Conservation (phyloP, 164 flowering plant species). For the Aristolochia californica region DNA sequence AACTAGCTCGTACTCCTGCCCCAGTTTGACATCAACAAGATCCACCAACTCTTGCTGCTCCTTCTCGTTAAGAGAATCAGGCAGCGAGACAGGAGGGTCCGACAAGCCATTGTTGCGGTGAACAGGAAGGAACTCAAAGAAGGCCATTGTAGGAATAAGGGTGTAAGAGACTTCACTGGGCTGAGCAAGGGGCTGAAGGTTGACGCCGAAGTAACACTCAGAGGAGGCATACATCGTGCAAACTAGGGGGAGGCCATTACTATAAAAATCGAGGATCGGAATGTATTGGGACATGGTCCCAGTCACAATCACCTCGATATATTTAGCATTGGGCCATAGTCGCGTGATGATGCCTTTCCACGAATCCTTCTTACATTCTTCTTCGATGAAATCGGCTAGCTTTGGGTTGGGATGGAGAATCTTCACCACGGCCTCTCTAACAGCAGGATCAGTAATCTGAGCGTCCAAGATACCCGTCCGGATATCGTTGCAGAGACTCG, state of each 20-base stretch:
- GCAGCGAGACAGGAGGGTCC: constrained; percentile 22
- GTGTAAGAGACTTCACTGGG: constrained; percentile 89
- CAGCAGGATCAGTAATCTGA: constrained; percentile 52
- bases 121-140: constrained; percentile 83
- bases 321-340: constrained; percentile 93
- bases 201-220: constrained; percentile 88
- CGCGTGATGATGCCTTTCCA: constrained; percentile 91
- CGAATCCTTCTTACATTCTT: constrained; percentile 49
- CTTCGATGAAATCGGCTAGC: constrained; percentile 66
- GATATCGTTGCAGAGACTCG: constrained; percentile 46
- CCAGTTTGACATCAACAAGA: constrained; percentile 80
- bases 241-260: constrained; percentile 80
- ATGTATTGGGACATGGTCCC: constrained; percentile 99
- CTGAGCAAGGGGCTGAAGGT: constrained; percentile 71
- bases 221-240: constrained; percentile 98
- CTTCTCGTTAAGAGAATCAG: constrained; percentile 54
- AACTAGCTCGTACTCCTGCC: constrained; percentile 89
- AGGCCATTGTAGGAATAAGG: constrained; percentile 86
- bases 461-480: constrained; percentile 50
- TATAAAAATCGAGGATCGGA: constrained; percentile 77
- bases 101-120: constrained; percentile 33
- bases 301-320: constrained; percentile 88
- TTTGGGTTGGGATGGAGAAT: constrained; percentile 61
- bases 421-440: constrained; percentile 51
- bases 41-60: constrained; percentile 67